Evolutionary conservation across 2,329 filamentous ascomycete genomes (phyloP), one percentile per base, ranked within the genome.

Genomic region (Arthroderma sp.): DNA sequence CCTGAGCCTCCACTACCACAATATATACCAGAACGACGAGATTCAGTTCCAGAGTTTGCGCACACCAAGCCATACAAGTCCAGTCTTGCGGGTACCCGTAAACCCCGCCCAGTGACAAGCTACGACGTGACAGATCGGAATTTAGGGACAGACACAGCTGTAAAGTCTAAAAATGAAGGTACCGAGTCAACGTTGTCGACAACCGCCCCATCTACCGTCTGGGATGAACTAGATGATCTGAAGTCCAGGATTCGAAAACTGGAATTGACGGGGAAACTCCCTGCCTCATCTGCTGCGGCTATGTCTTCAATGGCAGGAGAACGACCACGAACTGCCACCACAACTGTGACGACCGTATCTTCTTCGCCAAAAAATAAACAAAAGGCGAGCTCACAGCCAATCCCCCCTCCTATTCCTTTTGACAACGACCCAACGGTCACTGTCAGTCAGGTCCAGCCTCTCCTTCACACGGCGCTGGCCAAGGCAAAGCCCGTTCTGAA

Each of bases 151-250:
- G 21, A 56, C 13, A 37, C 51, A 38, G 31, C 71, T 68, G 9
- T 55, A 23, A 70, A 67, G 55, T 55, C 71, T 31, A 66, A 68
- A 55, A 64, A 67, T 19, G 84, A 91, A 65, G 85, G 85, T 7
- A 90, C 89, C 0, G 89, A 93, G 65, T 97, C 93, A 0, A 91
- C 87, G 0, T 79, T 87, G 35, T 97, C 93, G 0, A 93, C 88
- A 0, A 90, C 86, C 1, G 89, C 88, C 1, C 88, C 91, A 11
- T 94, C 90, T 1, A 96, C 90, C 0, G 88, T 98, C 2, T 98
- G 93, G 93, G 93, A 97, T 68, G 93, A 98, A 71, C 75, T 98
- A 28, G 93, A 97, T 65, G 93, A 97, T 62, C 75, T 98, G 51
- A 97, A 97, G 70, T 93, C 88, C 41, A 83, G 93, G 31, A 95